Evolutionary conservation across 352 stramenopile genomes (phyloP), one percentile per base, ranked within the genome.

Genomic region (Phytophthora hibernalis): DNA sequence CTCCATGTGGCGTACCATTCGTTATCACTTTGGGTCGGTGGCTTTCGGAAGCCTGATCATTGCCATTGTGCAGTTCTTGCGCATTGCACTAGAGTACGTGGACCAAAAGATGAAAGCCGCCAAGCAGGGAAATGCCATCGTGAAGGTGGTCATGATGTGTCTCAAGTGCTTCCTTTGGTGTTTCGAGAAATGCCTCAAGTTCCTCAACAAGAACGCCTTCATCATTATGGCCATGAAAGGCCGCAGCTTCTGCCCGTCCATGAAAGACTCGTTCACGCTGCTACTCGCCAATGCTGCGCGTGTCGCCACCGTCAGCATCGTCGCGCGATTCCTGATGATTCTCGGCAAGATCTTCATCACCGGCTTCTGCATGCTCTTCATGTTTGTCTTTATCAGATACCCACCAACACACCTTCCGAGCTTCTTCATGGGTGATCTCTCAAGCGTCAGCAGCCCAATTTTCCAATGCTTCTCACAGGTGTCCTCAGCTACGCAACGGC

Each of bases 211-310:
- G 40, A 95, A 96, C 57, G 87, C 90, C 21, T 98, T 92, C 65
- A 96, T 98, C 65, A 74, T 96, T 15, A 82, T 93, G 26, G 89
- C 89, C 15, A 96, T 98, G 81, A 96, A 92, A 72, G 91, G 92
- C 40, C 63, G 56, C 28, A 85, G 78, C 65, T 97, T 97, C 68
- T 96, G 88, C 67, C 90, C 82, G 33, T 88, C 91, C 28, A 95
- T 97, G 65, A 97, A 96, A 44, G 86, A 97, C 70, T 96, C 96
- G 40, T 99, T 99, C 75, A 95, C 96, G 59, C 81, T 99, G 35
- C 93, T 99, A 28, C 77, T 98, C 37, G 87, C 95, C 31, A 99
- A 99, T 80, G 90, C 97, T 22, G 80, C 87, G 47, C 87, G 95
- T 8, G 91, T 99, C 47, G 85, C 85, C 26, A 93, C 87, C 6